phyloP scores from a whole-genome alignment of 2,329 filamentous ascomycete genomes.

The Cyphellophora europaea region DNA sequence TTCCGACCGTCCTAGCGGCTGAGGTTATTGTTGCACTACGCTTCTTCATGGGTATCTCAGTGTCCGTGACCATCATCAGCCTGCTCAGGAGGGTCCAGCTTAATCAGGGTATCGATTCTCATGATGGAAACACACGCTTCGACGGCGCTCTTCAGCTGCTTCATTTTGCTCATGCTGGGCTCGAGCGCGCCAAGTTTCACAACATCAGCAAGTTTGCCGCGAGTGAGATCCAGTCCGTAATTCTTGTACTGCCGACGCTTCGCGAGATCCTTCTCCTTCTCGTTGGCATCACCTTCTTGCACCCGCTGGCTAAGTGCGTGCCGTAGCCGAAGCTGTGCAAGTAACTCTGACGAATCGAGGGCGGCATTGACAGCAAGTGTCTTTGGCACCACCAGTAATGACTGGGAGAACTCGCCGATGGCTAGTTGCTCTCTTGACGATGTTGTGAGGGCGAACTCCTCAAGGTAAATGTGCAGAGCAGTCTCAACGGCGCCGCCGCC shows the following conservation, averaged over 20 bases:
- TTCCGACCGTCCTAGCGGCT: no score
- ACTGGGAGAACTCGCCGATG: slow-evolving; percentile 93
- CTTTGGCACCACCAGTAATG: slow-evolving; percentile 89
- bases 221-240: slow-evolving; percentile 84
- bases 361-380: slow-evolving; percentile 94
- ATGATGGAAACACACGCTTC: slow-evolving; percentile 99
- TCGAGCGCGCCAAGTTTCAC: slow-evolving; percentile 93
- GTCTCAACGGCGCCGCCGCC: slow-evolving; percentile 96
- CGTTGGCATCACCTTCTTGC: slow-evolving; percentile 63
- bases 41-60: no score
- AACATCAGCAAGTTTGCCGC: slow-evolving; percentile 85
- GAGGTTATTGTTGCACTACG: no score
- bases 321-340: slow-evolving; percentile 86
- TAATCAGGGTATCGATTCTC: slow-evolving; percentile 98
- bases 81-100: slow-evolving; percentile 79
- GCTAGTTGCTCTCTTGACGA: slow-evolving; percentile 93
- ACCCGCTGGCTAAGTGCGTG: slow-evolving; percentile 92
- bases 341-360: slow-evolving; percentile 90
- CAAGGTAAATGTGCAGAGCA: slow-evolving; percentile 97
- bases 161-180: slow-evolving; percentile 95
- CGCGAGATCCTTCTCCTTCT: slow-evolving; percentile 80
- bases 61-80: slow-evolving; percentile 59
- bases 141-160: slow-evolving; percentile 95
- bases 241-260: slow-evolving; percentile 98
- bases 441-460: slow-evolving; percentile 97